These are phyloP conservation scores for Onygena corvina DNA, from an alignment of 2,329 filamentous ascomycete species.

Conservation along the genomic window DNA sequence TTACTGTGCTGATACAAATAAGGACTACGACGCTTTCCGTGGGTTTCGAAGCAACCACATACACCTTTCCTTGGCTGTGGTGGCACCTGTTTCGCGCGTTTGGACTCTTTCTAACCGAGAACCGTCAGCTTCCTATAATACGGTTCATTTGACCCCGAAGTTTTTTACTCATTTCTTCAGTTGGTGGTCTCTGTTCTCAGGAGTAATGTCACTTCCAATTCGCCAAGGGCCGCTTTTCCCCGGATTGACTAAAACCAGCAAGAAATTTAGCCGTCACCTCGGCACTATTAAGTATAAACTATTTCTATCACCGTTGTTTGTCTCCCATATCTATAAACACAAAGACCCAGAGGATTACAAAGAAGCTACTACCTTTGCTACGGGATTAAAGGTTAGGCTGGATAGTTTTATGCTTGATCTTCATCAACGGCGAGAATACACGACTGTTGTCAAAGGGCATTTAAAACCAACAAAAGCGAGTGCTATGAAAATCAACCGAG, in stretches of 20 bases:
- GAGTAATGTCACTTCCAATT: constrained; percentile 85
- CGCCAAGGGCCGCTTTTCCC: constrained; percentile 87
- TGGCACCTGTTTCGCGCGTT: constrained; percentile 73
- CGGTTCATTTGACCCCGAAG: constrained; percentile 81
- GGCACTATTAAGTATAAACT: constrained; percentile 99
- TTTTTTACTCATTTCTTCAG: constrained; percentile 98
- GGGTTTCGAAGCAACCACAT: constrained; percentile 97
- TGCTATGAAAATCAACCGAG: constrained; percentile 90
- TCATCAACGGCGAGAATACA: constrained; percentile 86
- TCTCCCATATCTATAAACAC: constrained; percentile 97
- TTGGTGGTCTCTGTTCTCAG: constrained; percentile 96
- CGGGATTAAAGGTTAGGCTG: constrained; percentile 87
- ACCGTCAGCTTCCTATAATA: constrained; percentile 85
- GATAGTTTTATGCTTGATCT: constrained; percentile 97
- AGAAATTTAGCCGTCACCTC: constrained; percentile 93
- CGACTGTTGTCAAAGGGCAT: constrained; percentile 65
- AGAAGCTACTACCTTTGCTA: constrained; percentile 70
- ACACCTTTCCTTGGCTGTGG: constrained; percentile 82
- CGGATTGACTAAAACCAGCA: constrained; percentile 87
- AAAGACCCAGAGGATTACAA: constrained; percentile 83
- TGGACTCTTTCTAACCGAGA: constrained; percentile 67
- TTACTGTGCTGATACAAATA: constrained; percentile 4
- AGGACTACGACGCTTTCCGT: constrained; percentile 76
- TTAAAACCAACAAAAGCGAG: constrained; percentile 71
- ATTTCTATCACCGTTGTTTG: constrained; percentile 78